phyloP scores from a whole-genome alignment of 2,329 filamentous ascomycete species.

The Laburnicola sp. region DNA sequence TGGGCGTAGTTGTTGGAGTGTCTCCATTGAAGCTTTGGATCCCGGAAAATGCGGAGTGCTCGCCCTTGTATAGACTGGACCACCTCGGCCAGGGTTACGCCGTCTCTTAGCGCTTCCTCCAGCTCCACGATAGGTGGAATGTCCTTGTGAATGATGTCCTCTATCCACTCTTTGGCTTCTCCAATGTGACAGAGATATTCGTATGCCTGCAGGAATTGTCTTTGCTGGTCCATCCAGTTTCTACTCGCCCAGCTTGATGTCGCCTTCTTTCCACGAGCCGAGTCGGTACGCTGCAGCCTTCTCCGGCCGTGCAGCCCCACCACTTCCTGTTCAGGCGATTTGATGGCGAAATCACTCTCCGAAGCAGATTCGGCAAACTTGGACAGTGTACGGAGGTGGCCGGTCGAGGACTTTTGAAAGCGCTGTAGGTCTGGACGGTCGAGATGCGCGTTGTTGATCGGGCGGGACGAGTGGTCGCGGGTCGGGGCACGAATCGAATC shows the following conservation, averaged over 20 bases:
- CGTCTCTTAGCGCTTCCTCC: slow-evolving; percentile 88
- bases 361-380: slow-evolving; percentile 75
- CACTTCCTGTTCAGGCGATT: slow-evolving; percentile 79
- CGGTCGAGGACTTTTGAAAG: slow-evolving; percentile 85
- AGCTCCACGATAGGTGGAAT: slow-evolving; percentile 92
- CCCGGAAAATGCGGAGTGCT: slow-evolving; percentile 78
- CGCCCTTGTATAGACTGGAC: slow-evolving; percentile 83
- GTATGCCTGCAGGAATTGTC: slow-evolving; percentile 94
- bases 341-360: slow-evolving; percentile 79
- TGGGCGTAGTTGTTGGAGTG: slow-evolving; percentile 98
- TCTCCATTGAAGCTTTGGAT: slow-evolving; percentile 83
- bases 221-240: slow-evolving; percentile 99
- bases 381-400: slow-evolving; percentile 84
- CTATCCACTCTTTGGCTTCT: slow-evolving; percentile 99
- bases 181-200: slow-evolving; percentile 99
- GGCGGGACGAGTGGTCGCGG: slow-evolving; percentile 37
- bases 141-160: slow-evolving; percentile 80
- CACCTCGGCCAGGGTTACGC: slow-evolving; percentile 90
- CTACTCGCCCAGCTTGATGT: slow-evolving; percentile 70
- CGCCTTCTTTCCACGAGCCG: slow-evolving; percentile 56
- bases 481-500: slow-evolving; percentile 45
- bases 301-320: slow-evolving; percentile 83
- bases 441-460: slow-evolving; percentile 36
- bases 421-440: slow-evolving; percentile 68
- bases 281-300: slow-evolving; percentile 72